Conservation (phyloP, 495 filamentous ascomycete species). For the Neurospora africana region DNA sequence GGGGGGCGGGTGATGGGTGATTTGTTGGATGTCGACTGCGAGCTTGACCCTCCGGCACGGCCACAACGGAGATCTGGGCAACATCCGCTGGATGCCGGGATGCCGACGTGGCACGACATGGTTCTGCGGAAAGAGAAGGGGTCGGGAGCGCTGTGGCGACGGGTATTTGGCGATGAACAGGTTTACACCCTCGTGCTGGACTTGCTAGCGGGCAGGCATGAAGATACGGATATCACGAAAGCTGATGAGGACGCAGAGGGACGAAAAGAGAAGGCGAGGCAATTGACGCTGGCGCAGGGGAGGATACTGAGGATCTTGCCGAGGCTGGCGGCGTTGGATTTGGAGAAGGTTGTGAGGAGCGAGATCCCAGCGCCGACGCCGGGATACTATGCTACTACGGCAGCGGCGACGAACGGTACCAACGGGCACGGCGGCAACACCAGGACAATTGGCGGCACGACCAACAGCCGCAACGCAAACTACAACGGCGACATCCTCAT, state of each 20-base stretch:
- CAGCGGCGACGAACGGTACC: not conserved
- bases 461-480: not conserved
- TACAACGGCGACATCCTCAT: conserved; percentile 8
- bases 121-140: conserved; percentile 33
- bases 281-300: conserved; percentile 70
- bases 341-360: conserved; percentile 47
- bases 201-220: conserved; percentile 42
- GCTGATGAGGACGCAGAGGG: not conserved
- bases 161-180: conserved; percentile 55
- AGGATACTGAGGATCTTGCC: conserved; percentile 62
- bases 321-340: conserved; percentile 53
- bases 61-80: conserved; percentile 1
- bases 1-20: conserved; percentile 56
- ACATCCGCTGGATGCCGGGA: not conserved
- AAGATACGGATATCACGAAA: conserved; percentile 20
- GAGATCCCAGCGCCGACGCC: conserved; percentile 51
- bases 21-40: conserved; percentile 58
- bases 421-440: not conserved
- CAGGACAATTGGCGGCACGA: not conserved
- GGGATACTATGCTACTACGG: conserved; percentile 21
- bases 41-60: conserved; percentile 36
- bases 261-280: conserved; percentile 27
- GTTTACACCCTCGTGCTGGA: conserved; percentile 56
- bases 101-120: conserved; percentile 14
- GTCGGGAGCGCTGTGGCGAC: conserved; percentile 63